Base-by-base conservation (phyloP, 495 filamentous ascomycete species). In the Gamarada debralockiae region DNA sequence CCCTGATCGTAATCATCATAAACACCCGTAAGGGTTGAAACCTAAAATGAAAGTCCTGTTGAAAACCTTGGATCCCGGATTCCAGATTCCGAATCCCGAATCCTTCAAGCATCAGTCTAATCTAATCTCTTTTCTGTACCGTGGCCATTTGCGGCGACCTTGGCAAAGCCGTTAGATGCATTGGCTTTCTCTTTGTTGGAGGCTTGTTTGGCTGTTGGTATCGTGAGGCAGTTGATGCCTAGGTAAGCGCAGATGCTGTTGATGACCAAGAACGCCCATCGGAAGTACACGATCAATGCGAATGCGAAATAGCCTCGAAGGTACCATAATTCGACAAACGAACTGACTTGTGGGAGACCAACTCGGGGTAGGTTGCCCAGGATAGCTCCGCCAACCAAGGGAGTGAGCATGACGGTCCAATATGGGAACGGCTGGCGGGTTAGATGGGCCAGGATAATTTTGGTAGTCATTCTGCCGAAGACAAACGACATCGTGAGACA, bases 391-490 rank as follows among this genome's bases (percentile, higher is more conserved):
- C 84, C 84, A 34, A 97, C 72, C 15, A 98, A 77, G 10, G 93
- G 93, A 36, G 77, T 79, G 21, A 97, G 77, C 76, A 98, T 84
- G 31, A 92, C 78, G 14, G 93, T 98, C 91, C 92, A 97, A 74
- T 87, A 91, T 0, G 93, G 93, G 70, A 97, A 98, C 2, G 92
- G 90, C 67, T 97, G 95, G 48, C 82, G 83, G 3, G 92, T 87
- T 14, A 99, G 73, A 66, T 99, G 93, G 10, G 95, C 92, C 14
- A 99, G 81, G 65, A 99, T 97, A 69, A 97, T 97, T 75, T 97
- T 97, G 45, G 93, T 99, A 2, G 95, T 97, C 91, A 99, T 95
- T 51, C 93, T 89, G n/a, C 93, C 93, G 66, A 97, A 97, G 52
- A 97, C 93, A 56, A 97, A 91, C 21, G 86, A 87, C 78, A 97